These are phyloP conservation scores for Trifolium fragiferum DNA, from an alignment of 306 rosid species.

Conservation along the genomic window DNA sequence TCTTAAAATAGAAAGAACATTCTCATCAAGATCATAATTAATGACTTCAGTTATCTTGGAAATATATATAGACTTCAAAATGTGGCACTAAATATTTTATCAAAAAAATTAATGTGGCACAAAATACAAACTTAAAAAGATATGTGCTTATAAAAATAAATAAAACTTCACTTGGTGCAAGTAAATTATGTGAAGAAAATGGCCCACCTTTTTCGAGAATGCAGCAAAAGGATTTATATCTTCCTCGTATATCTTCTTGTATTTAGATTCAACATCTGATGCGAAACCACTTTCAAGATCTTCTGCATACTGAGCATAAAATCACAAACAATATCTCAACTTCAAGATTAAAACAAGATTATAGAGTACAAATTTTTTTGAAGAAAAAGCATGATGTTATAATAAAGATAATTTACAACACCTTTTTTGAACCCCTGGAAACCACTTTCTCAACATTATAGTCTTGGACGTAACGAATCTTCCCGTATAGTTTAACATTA, in stretches of 20 bases:
- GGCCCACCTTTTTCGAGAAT: constrained; percentile 86
- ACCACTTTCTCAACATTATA: constrained; percentile 91
- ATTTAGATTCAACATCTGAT: constrained; percentile 98
- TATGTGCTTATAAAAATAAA: constrained; percentile 2
- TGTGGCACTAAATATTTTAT: background rate
- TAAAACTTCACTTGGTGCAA: constrained; percentile 27
- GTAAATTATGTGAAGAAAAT: constrained; percentile 10
- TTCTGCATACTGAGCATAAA: constrained; percentile 73
- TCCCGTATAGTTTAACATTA: constrained; percentile 96
- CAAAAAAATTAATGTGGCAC: background rate
- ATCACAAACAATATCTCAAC: constrained; percentile 27
- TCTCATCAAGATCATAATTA: constrained; percentile 7
- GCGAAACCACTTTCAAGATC: constrained; percentile 94
- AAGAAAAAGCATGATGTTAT: constrained; percentile 13
- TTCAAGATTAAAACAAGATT: constrained; percentile 16
- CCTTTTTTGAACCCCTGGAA: constrained; percentile 97
- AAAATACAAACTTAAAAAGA: constrained; percentile 32
- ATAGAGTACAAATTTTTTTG: background rate
- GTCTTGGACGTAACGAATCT: constrained; percentile 97
- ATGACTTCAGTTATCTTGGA: constrained; percentile 26
- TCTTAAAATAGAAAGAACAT: constrained; percentile 14
- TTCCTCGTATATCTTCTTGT: constrained; percentile 96
- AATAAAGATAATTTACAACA: constrained; percentile 41
- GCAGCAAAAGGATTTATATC: constrained; percentile 99
- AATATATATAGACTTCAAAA: background rate